Percentiles rank a stretch among this genome's conserved stretches.
These are phyloP conservation scores for Fusarium tuaranense DNA, from an alignment of 2,329 filamentous ascomycete genomes.

Conservation along the genomic window DNA sequence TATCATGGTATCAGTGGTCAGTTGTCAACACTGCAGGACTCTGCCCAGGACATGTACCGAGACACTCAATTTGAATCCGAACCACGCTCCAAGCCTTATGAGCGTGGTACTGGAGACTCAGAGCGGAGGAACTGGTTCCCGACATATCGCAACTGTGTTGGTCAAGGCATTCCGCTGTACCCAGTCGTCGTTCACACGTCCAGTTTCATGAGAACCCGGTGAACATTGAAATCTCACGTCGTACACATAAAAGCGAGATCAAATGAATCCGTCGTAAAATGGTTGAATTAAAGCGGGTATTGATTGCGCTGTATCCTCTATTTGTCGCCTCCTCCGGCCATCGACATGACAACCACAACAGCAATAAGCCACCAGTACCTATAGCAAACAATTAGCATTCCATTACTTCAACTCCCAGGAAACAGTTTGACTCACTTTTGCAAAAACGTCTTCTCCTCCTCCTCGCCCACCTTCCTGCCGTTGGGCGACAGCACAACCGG, in stretches of 20 bases:
- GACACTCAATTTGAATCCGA: neutral
- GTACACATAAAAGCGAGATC: neutral
- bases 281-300: slow-evolving; percentile 6
- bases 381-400: slow-evolving; percentile 49
- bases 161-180: neutral
- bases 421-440: slow-evolving; percentile 67
- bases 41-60: neutral
- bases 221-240: neutral
- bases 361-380: slow-evolving; percentile 77
- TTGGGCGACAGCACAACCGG: slow-evolving; percentile 71
- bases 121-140: neutral
- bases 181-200: neutral
- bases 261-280: neutral
- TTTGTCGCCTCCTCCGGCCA: slow-evolving; percentile 66
- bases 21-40: neutral
- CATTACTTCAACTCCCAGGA: neutral
- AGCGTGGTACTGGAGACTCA: neutral
- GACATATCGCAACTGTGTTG: neutral
- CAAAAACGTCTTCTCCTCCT: slow-evolving; percentile 72
- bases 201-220: neutral
- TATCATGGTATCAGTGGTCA: neutral
- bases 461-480: slow-evolving; percentile 67
- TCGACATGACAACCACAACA: slow-evolving; percentile 63
- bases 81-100: neutral
- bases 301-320: slow-evolving; percentile 48